Evolutionary conservation across 495 filamentous ascomycete genomes (phyloP).

Genomic region (Neurospora sp.): DNA sequence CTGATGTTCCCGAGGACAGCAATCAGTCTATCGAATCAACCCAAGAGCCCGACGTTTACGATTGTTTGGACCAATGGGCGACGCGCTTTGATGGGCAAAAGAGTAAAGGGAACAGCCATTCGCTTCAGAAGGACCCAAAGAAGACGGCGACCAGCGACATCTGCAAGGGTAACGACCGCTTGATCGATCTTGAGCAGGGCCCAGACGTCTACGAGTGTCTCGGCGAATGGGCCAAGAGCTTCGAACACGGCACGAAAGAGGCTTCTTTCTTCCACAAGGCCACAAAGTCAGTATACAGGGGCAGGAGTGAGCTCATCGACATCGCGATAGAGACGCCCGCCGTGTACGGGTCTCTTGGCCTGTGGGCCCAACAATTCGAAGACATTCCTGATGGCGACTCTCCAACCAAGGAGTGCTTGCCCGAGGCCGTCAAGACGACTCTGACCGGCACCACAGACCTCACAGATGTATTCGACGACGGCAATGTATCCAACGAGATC

Average conservation of each 20-base stretch:
- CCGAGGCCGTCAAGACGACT: neutral
- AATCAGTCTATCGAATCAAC: neutral
- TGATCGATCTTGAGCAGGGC: neutral
- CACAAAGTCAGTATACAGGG: neutral
- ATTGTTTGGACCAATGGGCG: neutral
- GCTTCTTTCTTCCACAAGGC: neutral
- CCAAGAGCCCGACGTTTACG: neutral
- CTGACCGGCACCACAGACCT: neutral
- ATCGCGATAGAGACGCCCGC: neutral
- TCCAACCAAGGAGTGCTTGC: neutral
- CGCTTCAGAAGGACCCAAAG: neutral
- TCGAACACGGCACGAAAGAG: neutral
- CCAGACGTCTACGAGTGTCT: neutral
- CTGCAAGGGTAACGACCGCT: neutral
- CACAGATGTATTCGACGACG: neutral
- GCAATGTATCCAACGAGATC: neutral
- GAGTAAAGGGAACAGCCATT: neutral
- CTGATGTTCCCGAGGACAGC: neutral
- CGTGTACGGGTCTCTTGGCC: neutral
- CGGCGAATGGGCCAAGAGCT: neutral
- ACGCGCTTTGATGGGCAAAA: neutral
- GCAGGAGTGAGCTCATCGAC: neutral
- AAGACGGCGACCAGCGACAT: neutral
- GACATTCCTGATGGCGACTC: neutral
- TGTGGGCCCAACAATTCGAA: neutral